Evolutionary conservation across 1,284 basidiomycete species (phyloP).

Genomic region (Cystobasidiaceae sp.): DNA sequence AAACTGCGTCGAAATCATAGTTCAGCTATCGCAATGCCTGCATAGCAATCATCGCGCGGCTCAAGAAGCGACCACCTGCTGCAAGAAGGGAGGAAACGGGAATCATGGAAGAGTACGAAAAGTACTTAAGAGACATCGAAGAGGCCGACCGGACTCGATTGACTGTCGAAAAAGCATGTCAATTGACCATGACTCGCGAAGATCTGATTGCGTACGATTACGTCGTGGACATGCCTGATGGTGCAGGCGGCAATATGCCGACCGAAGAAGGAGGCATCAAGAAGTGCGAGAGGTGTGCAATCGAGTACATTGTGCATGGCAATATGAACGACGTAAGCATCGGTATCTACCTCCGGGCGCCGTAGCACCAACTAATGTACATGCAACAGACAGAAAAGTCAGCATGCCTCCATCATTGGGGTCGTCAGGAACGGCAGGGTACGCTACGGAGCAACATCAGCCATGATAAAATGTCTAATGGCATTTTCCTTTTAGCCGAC

Average conservation of each 20-base stretch:
- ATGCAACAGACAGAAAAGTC: constrained; percentile 52
- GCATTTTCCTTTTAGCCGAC: constrained; percentile 51
- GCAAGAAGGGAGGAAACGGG: constrained; percentile 69
- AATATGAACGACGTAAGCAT: constrained; percentile 48
- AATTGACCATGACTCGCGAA: constrained; percentile 51
- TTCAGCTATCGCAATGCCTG: constrained; percentile 72
- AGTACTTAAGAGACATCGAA: not conserved
- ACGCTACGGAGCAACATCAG: constrained; percentile 39
- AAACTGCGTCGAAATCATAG: constrained; percentile 65
- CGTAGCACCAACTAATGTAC: not conserved
- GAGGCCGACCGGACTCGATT: constrained; percentile 31
- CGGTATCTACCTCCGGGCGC: not conserved
- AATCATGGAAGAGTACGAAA: constrained; percentile 63
- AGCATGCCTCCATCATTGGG: constrained; percentile 78
- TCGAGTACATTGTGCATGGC: constrained; percentile 58
- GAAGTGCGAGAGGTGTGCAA: constrained; percentile 71
- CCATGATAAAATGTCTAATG: constrained; percentile 25
- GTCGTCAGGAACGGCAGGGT: constrained; percentile 56
- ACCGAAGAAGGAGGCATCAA: constrained; percentile 60
- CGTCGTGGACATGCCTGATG: constrained; percentile 61
- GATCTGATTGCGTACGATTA: constrained; percentile 63
- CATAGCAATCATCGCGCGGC: constrained; percentile 62
- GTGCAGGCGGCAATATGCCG: constrained; percentile 58
- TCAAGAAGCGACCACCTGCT: constrained; percentile 67
- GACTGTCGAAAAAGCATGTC: constrained; percentile 35